Evolutionary conservation across 2,329 filamentous ascomycete species (phyloP).

Genomic region (Orbilia brochopaga): DNA sequence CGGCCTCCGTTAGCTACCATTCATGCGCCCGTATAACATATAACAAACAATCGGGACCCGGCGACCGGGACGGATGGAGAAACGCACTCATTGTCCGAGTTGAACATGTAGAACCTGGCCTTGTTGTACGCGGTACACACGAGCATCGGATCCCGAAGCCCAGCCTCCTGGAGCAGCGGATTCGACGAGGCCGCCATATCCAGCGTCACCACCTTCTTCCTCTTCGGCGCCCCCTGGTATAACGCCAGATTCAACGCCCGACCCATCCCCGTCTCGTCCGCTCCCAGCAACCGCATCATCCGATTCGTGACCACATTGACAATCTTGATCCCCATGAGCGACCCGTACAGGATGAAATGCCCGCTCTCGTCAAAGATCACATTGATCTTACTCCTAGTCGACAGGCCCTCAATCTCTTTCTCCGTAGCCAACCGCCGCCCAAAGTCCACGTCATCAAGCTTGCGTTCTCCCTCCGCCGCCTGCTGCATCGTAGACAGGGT

Average conservation of each 20-base stretch:
- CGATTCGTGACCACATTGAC: conserved; percentile 95
- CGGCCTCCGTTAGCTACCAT: not conserved
- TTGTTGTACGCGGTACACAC: conserved; percentile 83
- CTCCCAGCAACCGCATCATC: conserved; percentile 86
- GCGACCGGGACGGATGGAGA: not conserved
- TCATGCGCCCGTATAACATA: conserved; percentile 71
- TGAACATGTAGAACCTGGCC: conserved; percentile 97
- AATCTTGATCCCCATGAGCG: conserved; percentile 89
- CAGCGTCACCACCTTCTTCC: conserved; percentile 89
- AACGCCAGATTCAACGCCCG: conserved; percentile 80
- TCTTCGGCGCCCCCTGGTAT: conserved; percentile 94
- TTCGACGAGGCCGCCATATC: conserved; percentile 97
- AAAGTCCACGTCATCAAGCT: conserved; percentile 89
- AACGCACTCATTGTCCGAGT: conserved; percentile 40
- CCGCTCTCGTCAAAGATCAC: conserved; percentile 95
- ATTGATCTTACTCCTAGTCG: conserved; percentile 70
- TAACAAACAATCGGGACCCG: conserved; percentile 56
- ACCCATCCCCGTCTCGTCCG: conserved; percentile 75
- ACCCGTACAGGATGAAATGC: conserved; percentile 93
- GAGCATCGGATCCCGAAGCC: conserved; percentile 86
- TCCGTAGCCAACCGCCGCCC: conserved; percentile 85
- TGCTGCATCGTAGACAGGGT: conserved; percentile 95
- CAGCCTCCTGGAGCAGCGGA: conserved; percentile 88
- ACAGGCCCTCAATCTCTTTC: conserved; percentile 77
- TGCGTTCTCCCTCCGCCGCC: conserved; percentile 79